Conservation (phyloP, 805 yeast species). For the Komagataella pseudopastoris region DNA sequence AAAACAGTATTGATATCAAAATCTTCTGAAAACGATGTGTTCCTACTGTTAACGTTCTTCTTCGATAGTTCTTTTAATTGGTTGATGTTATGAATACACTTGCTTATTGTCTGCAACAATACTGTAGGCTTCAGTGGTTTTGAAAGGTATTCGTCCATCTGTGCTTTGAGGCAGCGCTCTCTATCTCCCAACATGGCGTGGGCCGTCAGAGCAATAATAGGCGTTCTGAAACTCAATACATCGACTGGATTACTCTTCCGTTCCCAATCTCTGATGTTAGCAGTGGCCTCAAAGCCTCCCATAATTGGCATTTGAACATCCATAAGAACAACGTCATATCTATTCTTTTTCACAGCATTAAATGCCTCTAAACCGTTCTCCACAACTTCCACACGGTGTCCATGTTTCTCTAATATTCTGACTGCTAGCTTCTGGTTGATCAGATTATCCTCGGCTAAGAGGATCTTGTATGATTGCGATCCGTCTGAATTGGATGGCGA, state of each 20-base stretch:
- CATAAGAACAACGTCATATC: conserved; percentile 77
- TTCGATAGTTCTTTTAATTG: conserved; percentile 45
- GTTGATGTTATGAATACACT: conserved; percentile 62
- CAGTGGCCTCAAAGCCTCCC: conserved; percentile 92
- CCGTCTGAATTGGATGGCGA: conserved; percentile 74
- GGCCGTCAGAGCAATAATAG: conserved; percentile 83
- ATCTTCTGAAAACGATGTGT: neutral
- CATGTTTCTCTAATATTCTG: conserved; percentile 72
- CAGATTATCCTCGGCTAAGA: conserved; percentile 78
- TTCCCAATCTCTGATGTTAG: conserved; percentile 80
- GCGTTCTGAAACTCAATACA: conserved; percentile 60
- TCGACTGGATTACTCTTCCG: conserved; percentile 61
- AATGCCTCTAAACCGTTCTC: conserved; percentile 78
- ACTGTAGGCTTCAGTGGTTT: conserved; percentile 80
- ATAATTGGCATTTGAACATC: conserved; percentile 93
- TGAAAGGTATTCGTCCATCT: conserved; percentile 85
- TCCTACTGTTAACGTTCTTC: conserved; percentile 1
- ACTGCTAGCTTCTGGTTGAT: conserved; percentile 85
- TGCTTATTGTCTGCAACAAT: conserved; percentile 72
- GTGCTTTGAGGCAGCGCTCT: conserved; percentile 74
- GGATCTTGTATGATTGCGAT: conserved; percentile 55
- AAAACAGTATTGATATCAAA: neutral
- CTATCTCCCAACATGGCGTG: conserved; percentile 93
- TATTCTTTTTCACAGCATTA: conserved; percentile 54
- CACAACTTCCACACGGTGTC: conserved; percentile 73